Base-by-base conservation (phyloP, 2,329 filamentous ascomycete species). In the Alternaria angustiovoidea region DNA sequence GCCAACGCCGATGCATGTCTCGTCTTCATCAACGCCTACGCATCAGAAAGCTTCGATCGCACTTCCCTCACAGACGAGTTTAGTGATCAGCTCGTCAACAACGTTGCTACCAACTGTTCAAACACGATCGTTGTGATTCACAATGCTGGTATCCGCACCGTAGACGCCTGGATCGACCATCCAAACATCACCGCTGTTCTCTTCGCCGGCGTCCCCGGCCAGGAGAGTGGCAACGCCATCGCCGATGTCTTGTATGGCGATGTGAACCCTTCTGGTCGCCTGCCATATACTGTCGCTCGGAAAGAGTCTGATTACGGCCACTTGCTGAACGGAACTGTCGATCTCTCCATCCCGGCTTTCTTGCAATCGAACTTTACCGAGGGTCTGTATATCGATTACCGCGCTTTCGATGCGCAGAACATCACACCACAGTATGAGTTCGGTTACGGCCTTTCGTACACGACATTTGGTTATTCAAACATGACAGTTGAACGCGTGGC, bases 171-270 rank as follows among this genome's bases (percentile, higher is more conserved):
- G 85, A 88, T 91, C 68, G 81, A 91, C 51, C 88, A 88, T 76
- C 86, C 87, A 32, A 96, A 96, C 76, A 84, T 96, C 43, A 93
- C 91, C 0, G 93, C 91, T 26, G 92, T 96, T 47, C 74, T 96
- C 1, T 94, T 89, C 86, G 91, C 91, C 16, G 91, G 91, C 67
- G 79, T 93, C 11, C 92, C 92, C 0, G 93, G 93, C 9, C 89
- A 96, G 74, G 91, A 96, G 75, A 90, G 88, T 16, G 92, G 93
- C 54, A 90, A 93, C 72, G 85, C 90, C 1, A 86, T 96, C 53
- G 85, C 86, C 9, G 91, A 95, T 67, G 84, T 96, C 11, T 86
- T 96, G 5, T 96, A 93, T 75, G 92, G 93, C 38, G 86, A 85
- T 62, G 85, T 89, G 55, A 93, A 91, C 77, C 92, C 92, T 0